Base-by-base conservation (phyloP, 2,329 filamentous ascomycete species). In the Eutypa lata region DNA sequence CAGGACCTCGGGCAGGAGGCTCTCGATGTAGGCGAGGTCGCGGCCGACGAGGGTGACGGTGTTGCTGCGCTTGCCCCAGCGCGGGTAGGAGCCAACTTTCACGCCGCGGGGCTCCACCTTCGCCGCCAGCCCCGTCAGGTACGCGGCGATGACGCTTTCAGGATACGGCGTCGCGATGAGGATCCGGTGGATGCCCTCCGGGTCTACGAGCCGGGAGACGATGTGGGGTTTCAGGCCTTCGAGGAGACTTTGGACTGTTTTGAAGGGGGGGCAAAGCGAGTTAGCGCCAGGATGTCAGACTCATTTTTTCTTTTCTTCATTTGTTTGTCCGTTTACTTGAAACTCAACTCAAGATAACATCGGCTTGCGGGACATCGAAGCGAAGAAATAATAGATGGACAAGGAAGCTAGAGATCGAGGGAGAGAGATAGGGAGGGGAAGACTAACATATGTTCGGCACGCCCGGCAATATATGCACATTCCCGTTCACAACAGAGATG, bases 51-150 rank as follows among this genome's bases (percentile, higher is more conserved):
- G 76, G 11, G 93, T 97, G 47, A 97, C 91, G 0, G 91, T 94
- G 71, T 97, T 97, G 57, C 80, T 80, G 64, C 84, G 84, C 78
- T 90, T 93, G 5, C 89, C 90, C 91, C 92, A 97, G 51, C 91
- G 79, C 35, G 94, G 94, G 72, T 99, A 97, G 71, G 90, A 96
- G 46, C 94, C 94, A 16, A 97, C 91, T 74, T 97, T 97, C 64
- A 97, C 81, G 3, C 91, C 91, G 64, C 82, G 84, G 1, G 84
- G 75, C 68, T 85, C 87, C 21, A 92, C 88, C 68, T 83, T 83
- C 26, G 76, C 80, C 4, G 92, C 90, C 57, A 97, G 75, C 59
- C 90, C 81, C 1, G 91, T 93, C 64, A 99, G 76, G 68, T 90
- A 97, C 18, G 79, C 82, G 13, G 94, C 93, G 31, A 97, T 85